Conservation (phyloP, 768 basidiomycete species). For the Leccinum olivaceopallidum region DNA sequence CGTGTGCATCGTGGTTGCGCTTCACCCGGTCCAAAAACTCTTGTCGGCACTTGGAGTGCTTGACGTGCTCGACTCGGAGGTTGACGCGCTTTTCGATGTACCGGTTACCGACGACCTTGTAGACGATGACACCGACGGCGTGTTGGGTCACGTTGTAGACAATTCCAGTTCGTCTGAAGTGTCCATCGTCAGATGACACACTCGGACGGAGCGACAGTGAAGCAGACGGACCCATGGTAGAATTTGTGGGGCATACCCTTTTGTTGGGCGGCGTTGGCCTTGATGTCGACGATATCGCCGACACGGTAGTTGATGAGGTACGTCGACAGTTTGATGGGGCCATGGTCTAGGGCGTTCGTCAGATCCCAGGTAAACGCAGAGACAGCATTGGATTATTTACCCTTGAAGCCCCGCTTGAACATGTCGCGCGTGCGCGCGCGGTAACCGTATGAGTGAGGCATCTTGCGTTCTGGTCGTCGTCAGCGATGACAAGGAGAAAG, state of each 20-base stretch:
- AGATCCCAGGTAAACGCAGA: conserved; percentile 11
- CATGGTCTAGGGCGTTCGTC: conserved; percentile 64
- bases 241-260: conserved; percentile 99
- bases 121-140: conserved; percentile 93
- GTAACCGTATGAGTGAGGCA: conserved; percentile 99
- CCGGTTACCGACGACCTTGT: conserved; percentile 98
- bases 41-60: conserved; percentile 95
- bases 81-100: conserved; percentile 99
- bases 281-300: conserved; percentile 99
- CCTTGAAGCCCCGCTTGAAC: conserved; percentile 99
- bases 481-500: conserved; percentile 16
- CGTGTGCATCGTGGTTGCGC: conserved; percentile 82
- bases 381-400: conserved; percentile 45
- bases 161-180: conserved; percentile 88
- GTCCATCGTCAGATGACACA: conserved; percentile 1
- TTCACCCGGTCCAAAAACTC: conserved; percentile 98
- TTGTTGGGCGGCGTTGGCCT: conserved; percentile 98
- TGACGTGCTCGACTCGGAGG: conserved; percentile 93
- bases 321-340: conserved; percentile 87
- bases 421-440: conserved; percentile 99
- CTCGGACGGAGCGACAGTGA: background rate
- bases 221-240: conserved; percentile 83
- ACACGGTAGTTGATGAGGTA: conserved; percentile 92
- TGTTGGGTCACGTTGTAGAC: conserved; percentile 97
- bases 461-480: conserved; percentile 57